These are phyloP conservation scores for Elsinoe necatrix DNA, from an alignment of 2,329 filamentous ascomycete genomes.

Conservation along the genomic window DNA sequence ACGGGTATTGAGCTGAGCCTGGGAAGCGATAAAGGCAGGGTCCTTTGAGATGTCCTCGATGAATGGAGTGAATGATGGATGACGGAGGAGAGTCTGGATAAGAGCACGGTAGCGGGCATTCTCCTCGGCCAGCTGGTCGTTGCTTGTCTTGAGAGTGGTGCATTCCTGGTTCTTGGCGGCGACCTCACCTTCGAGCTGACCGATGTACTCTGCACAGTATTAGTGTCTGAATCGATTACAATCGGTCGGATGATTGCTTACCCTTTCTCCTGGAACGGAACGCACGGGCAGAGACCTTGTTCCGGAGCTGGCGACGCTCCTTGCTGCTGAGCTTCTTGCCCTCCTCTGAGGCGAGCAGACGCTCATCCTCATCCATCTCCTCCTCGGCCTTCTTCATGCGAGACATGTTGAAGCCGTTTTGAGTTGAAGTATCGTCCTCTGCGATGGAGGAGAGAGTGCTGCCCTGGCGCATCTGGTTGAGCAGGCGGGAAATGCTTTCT, in stretches of 20 bases:
- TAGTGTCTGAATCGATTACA: constrained; percentile 35
- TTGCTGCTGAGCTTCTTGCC: constrained; percentile 99
- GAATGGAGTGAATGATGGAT: constrained; percentile 42
- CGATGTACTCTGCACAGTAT: constrained; percentile 75
- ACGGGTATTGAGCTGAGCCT: constrained; percentile 15
- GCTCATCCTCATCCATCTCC: constrained; percentile 97
- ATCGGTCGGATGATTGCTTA: constrained; percentile 42
- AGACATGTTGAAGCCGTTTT: constrained; percentile 37
- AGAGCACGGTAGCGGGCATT: constrained; percentile 51
- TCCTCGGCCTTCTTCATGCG: constrained; percentile 87
- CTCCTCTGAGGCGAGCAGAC: constrained; percentile 87
- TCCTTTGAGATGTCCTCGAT: constrained; percentile 36
- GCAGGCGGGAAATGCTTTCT: constrained; percentile 85
- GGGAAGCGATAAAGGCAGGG: constrained; percentile 27
- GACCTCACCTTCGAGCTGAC: constrained; percentile 84
- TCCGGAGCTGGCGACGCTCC: constrained; percentile 90
- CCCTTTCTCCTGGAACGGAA: constrained; percentile 98
- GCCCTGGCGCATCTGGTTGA: constrained; percentile 81
- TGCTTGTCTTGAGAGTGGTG: constrained; percentile 70
- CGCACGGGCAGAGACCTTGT: constrained; percentile 95
- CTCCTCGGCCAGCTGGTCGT: constrained; percentile 67
- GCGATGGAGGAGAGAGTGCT: constrained; percentile 48
- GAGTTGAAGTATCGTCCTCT: constrained; percentile 38
- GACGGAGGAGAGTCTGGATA: constrained; percentile 58
- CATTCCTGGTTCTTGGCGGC: constrained; percentile 75